These are phyloP conservation scores for Coffea humblotiana DNA, from an alignment of 305 asterid genomes.

Conservation along the genomic window DNA sequence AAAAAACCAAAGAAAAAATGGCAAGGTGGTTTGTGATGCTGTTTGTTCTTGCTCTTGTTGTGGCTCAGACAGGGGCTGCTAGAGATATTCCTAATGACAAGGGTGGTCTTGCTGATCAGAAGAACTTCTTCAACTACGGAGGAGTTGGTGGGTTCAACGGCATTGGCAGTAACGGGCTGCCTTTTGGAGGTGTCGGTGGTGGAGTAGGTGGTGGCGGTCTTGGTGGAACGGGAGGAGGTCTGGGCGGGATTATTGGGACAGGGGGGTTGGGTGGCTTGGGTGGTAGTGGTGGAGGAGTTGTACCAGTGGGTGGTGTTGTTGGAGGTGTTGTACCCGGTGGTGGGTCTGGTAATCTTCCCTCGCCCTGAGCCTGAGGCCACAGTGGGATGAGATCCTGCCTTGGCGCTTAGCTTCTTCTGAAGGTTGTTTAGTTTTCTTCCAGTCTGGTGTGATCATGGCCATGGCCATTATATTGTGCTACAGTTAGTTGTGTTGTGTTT, in stretches of 20 bases:
- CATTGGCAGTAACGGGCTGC: slow-evolving; percentile 22
- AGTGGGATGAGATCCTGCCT: background rate
- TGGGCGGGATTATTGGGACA: slow-evolving; percentile 19
- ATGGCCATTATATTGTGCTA: too few relatives aligned
- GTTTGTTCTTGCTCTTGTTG: slow-evolving; percentile 23
- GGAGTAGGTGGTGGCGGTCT: slow-evolving; percentile 20
- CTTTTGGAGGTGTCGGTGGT: slow-evolving; percentile 27
- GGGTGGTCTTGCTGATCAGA: slow-evolving; percentile 28
- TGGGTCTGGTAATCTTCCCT: slow-evolving; percentile 29
- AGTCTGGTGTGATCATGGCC: too few relatives aligned
- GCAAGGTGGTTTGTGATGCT: slow-evolving; percentile 9
- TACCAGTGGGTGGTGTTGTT: slow-evolving; percentile 17
- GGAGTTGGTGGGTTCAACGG: slow-evolving; percentile 33
- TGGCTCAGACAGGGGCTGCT: slow-evolving; percentile 22
- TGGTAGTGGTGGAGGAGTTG: slow-evolving; percentile 23
- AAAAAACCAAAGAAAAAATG: slow-evolving; percentile 11
- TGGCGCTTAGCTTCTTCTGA: too few relatives aligned
- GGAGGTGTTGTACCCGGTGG: slow-evolving; percentile 19
- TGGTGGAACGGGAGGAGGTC: slow-evolving; percentile 29
- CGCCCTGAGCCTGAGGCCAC: slow-evolving; percentile 22
- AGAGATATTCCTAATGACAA: slow-evolving; percentile 29
- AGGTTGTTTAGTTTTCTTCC: background rate
- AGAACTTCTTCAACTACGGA: slow-evolving; percentile 25
- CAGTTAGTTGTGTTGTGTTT: background rate
- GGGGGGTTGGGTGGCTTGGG: slow-evolving; percentile 29